These are phyloP conservation scores for Conidiobolus incongruus DNA, from an alignment of 371 early-diverging fungal species.

Conservation along the genomic window DNA sequence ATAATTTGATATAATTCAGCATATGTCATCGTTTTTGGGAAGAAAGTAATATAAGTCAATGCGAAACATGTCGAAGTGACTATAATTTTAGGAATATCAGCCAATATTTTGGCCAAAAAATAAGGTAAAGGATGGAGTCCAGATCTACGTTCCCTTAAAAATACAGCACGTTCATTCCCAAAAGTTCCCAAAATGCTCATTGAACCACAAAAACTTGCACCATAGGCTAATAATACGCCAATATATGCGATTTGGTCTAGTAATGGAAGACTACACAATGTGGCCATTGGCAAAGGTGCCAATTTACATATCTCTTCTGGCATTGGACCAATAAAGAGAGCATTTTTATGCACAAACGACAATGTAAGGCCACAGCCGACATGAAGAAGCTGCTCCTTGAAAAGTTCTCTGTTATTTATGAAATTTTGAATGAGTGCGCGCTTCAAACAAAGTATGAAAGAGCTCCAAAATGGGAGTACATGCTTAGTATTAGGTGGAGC, in stretches of 20 bases:
- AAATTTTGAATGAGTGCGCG: constrained; percentile 20
- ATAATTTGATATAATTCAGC: constrained; percentile 7
- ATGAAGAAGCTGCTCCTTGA: constrained; percentile 24
- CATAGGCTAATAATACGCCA: constrained; percentile 3
- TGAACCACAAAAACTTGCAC: constrained; percentile 4
- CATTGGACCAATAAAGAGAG: constrained; percentile 3
- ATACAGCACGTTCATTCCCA: constrained; percentile 23
- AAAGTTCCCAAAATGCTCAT: constrained; percentile 15
- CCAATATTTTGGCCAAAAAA: constrained; percentile 21
- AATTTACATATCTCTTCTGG: constrained; percentile 2
- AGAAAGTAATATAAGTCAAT: constrained; percentile 19
- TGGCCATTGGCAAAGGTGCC: not conserved
- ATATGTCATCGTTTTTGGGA: constrained; percentile 5
- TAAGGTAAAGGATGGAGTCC: constrained; percentile 21
- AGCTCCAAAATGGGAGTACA: no score
- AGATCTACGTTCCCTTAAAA: constrained; percentile 22
- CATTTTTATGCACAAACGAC: constrained; percentile 5
- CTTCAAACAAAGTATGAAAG: constrained; percentile 13
- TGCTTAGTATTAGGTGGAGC: no score
- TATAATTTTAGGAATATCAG: constrained; percentile 24
- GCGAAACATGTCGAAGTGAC: constrained; percentile 22
- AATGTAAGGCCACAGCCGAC: constrained; percentile 18
- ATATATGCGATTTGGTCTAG: constrained; percentile 3
- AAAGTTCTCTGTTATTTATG: constrained; percentile 13
- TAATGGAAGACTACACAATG: not conserved